A percentile compares a stretch with the other conserved stretches of the same genome.
Evolutionary conservation across 208 protist species (phyloP).

Genomic region (Trypanosoma brucei): DNA sequence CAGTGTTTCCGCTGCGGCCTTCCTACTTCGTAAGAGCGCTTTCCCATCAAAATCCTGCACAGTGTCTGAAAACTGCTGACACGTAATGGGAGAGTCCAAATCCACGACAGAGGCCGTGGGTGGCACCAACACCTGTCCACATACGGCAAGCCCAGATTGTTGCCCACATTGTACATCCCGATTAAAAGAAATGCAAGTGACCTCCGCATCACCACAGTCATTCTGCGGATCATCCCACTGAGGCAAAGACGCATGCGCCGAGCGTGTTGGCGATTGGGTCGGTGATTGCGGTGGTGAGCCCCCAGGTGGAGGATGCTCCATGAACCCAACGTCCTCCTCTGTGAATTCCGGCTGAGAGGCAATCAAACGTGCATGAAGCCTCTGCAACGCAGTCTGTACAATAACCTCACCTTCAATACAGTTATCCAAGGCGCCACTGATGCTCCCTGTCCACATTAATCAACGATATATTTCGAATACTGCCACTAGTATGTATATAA

Average conservation of each 20-base stretch:
- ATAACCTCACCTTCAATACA: constrained; percentile 33
- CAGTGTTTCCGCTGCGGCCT: constrained; percentile 50
- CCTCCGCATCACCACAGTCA: background rate
- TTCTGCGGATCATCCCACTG: constrained; percentile 1
- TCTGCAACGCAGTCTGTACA: constrained; percentile 44
- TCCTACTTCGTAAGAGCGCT: constrained; percentile 43
- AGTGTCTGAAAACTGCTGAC: constrained; percentile 46
- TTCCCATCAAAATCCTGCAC: constrained; percentile 74
- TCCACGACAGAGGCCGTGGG: constrained; percentile 14
- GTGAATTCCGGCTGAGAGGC: constrained; percentile 60
- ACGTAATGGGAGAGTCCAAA: constrained; percentile 49
- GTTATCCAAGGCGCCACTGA: constrained; percentile 13
- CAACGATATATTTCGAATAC: too few species aligned
- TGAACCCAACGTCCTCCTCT: constrained; percentile 76
- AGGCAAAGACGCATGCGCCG: constrained; percentile 5
- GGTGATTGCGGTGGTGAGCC: constrained; percentile 28
- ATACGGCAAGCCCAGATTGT: constrained; percentile 3
- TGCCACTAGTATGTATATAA: too few species aligned
- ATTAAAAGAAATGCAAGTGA: background rate
- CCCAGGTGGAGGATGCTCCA: constrained; percentile 38
- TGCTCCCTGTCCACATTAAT: background rate
- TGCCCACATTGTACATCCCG: constrained; percentile 1
- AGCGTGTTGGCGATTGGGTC: background rate
- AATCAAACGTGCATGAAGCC: constrained; percentile 54
- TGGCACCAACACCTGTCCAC: constrained; percentile 3